phyloP scores from a whole-genome alignment of 805 yeast genomes.

The Starmerella stigmatis region DNA sequence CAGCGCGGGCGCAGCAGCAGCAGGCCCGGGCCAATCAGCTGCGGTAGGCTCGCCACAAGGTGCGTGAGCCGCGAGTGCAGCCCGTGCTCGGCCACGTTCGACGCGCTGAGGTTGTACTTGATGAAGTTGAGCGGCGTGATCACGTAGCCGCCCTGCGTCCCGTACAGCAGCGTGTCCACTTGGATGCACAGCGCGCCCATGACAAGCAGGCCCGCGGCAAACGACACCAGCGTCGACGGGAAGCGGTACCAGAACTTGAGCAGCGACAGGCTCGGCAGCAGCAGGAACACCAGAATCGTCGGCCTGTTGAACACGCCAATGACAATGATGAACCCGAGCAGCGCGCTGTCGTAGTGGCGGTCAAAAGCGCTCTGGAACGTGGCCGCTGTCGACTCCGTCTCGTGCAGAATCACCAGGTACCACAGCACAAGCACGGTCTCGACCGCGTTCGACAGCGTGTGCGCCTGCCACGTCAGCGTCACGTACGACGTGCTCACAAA shows the following conservation, averaged over 20 bases:
- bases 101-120: constrained; percentile 48
- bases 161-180: constrained; percentile 46
- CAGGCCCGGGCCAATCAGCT: constrained; percentile 68
- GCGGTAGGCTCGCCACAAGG: constrained; percentile 63
- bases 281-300: constrained; percentile 67
- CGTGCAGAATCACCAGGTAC: constrained; percentile 42
- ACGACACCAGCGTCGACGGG: constrained; percentile 30
- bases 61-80: constrained; percentile 73
- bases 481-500: constrained; percentile 51
- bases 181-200: constrained; percentile 35
- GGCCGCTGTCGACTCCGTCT: constrained; percentile 23
- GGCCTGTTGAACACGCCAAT: constrained; percentile 77
- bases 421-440: constrained; percentile 49
- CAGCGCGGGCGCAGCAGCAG: constrained; percentile 38
- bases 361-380: constrained; percentile 21
- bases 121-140: constrained; percentile 73
- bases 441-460: constrained; percentile 77
- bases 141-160: constrained; percentile 28
- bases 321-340: constrained; percentile 43
- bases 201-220: constrained; percentile 32
- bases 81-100: constrained; percentile 69
- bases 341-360: constrained; percentile 31
- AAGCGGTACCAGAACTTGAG: constrained; percentile 34
- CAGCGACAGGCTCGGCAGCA: constrained; percentile 48
- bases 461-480: constrained; percentile 70